Evolutionary conservation across 495 filamentous ascomycete genomes (phyloP).

Genomic region (Rhizodiscina lignyota): DNA sequence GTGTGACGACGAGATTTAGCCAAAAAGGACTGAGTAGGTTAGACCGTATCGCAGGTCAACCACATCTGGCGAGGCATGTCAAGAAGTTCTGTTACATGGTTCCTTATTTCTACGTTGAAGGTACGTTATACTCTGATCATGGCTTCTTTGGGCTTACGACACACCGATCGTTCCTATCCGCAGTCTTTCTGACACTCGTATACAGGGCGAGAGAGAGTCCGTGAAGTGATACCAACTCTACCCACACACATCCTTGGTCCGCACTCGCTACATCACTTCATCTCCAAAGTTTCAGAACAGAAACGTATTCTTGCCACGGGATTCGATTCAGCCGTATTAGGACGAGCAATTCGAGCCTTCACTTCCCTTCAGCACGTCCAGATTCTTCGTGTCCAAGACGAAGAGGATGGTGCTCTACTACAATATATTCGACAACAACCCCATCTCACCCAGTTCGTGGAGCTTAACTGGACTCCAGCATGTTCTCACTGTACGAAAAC

Average conservation of each 20-base stretch:
- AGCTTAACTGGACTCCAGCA: constrained; percentile 44
- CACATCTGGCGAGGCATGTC: constrained; percentile 41
- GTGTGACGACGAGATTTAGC: constrained; percentile 45
- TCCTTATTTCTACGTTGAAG: constrained; percentile 43
- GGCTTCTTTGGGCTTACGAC: not conserved
- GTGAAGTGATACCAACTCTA: constrained; percentile 16
- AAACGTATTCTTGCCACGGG: constrained; percentile 22
- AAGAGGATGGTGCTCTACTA: constrained; percentile 35
- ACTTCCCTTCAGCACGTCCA: constrained; percentile 46
- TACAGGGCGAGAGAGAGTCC: constrained; percentile 19
- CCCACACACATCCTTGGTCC: constrained; percentile 10
- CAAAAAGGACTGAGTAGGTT: constrained; percentile 37
- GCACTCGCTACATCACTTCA: constrained; percentile 22
- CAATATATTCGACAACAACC: constrained; percentile 23
- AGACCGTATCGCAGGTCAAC: constrained; percentile 28
- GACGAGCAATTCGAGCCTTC: constrained; percentile 39
- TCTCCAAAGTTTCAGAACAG: constrained; percentile 27
- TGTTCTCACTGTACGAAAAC: constrained; percentile 44
- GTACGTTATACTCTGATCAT: constrained; percentile 10
- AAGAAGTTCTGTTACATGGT: constrained; percentile 58
- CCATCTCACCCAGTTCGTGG: constrained; percentile 18
- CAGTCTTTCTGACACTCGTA: too few relatives aligned
- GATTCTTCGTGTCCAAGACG: constrained; percentile 44
- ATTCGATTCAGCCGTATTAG: constrained; percentile 30
- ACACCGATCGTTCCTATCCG: not conserved